These are phyloP conservation scores for Fusarium coicis DNA, from an alignment of 2,329 filamentous ascomycete genomes.

Conservation along the genomic window DNA sequence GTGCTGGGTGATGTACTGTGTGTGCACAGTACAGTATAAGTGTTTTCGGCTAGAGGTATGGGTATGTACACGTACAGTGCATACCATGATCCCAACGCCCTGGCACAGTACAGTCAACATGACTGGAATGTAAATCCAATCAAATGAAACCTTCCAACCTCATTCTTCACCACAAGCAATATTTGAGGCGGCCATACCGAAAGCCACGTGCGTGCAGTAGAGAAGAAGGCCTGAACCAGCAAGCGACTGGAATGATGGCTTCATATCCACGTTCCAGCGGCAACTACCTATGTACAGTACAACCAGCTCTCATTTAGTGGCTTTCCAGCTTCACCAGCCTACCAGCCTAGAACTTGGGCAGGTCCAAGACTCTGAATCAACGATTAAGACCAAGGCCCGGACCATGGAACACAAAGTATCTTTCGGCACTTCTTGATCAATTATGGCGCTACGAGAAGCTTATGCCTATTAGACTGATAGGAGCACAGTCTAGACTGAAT, in stretches of 20 bases:
- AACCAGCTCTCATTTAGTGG: neutral
- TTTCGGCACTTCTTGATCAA: neutral
- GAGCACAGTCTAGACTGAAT: neutral
- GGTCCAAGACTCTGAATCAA: neutral
- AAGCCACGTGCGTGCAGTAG: neutral
- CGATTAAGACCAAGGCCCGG: neutral
- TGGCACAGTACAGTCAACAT: neutral
- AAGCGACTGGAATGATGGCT: conserved; percentile 12
- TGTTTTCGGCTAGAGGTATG: neutral
- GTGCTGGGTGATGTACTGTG: neutral
- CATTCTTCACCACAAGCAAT: neutral
- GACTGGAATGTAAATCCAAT: neutral
- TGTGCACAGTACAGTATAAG: neutral
- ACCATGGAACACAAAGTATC: neutral
- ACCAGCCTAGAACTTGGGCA: neutral
- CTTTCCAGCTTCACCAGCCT: neutral
- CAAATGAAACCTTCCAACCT: neutral
- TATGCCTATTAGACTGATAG: neutral
- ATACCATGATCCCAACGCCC: neutral
- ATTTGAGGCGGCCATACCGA: too few species aligned
- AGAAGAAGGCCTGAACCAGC: too few species aligned
- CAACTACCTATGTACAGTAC: neutral
- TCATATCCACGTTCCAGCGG: neutral
- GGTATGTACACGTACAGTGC: neutral
- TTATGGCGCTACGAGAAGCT: neutral